Base-by-base conservation (phyloP, 176 grass and related monocot genomes). In the Musa beccarii region DNA sequence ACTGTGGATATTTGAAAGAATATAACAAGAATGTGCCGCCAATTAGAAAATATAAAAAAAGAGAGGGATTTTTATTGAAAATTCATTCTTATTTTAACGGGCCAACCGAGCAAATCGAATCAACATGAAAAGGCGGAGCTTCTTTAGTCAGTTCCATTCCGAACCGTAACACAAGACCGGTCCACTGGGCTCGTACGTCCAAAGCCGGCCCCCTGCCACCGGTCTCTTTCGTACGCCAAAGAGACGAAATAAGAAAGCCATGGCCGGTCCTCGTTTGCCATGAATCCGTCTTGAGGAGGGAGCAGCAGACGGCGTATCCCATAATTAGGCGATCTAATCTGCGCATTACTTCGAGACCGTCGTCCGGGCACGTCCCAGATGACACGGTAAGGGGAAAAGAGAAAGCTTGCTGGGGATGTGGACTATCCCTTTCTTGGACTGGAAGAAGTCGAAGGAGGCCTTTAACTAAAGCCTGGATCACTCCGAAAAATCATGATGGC, bases 351-450 rank as follows among this genome's bases (percentile, higher is more conserved):
- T 19, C 2, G 15, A 43, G 34, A 6, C 4, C 34, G 6, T 43
- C 34, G 6, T 43, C 34, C 34, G 29, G 29, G 2, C 29, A 29
- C 29, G 3, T 43, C 34, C 54, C 54, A 56, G 16, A 17, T 56
- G 54, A 16, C 54, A 56, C 19, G 10, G 34, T 6, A 6, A 43
- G 54, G 54, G 54, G 5, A 56, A 56, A 56, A 56, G 54, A 56
- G 54, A 16, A 16, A 56, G 54, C 14, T 15, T 12, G 54, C 12
- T 12, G 54, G 16, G 54, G 54, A 56, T 12, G 54, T 34, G 25
- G 67, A 49, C 67, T 34, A 69, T 34, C 25, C 67, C 67, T 69
- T 69, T 69, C 67, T 69, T 69, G 67, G 20, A 69, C 23, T 26
- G 67, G 67, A 69, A 69, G 67, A 25, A 69, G 67, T 14, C 8